Evolutionary conservation across 257 asterid genomes (phyloP).

Genomic region (Solanum pennellii): DNA sequence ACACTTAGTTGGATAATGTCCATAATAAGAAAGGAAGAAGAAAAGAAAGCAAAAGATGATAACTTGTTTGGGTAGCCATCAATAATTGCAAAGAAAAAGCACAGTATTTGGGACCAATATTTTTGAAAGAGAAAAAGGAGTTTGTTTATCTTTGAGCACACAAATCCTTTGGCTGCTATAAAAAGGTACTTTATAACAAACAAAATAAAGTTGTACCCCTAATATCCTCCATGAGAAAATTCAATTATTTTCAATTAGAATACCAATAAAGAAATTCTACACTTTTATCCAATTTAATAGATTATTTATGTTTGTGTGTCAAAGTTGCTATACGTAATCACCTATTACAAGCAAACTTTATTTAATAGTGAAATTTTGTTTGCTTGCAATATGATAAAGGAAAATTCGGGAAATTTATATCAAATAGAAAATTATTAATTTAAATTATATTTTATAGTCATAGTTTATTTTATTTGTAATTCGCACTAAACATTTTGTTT

Average conservation of each 20-base stretch:
- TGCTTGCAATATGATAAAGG: too few species aligned
- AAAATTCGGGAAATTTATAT: too few species aligned
- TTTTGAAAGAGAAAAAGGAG: not conserved
- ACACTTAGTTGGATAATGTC: not conserved
- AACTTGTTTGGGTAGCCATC: not conserved
- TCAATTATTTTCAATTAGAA: not conserved
- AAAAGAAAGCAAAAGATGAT: not conserved
- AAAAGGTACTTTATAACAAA: not conserved
- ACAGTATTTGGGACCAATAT: not conserved
- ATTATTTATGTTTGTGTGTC: not conserved
- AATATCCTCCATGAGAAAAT: not conserved
- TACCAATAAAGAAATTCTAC: not conserved
- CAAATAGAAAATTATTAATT: too few species aligned
- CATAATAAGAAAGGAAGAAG: not conserved
- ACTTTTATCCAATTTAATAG: not conserved
- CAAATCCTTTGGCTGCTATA: not conserved
- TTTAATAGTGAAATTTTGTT: too few species aligned
- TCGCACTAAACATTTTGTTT: fast-evolving
- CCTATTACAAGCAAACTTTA: too few species aligned
- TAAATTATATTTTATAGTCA: too few species aligned
- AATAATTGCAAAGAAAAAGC: not conserved
- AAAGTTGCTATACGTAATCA: not conserved
- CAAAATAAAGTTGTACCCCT: not conserved
- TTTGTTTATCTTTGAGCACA: not conserved
- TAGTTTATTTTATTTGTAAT: too few species aligned